A percentile compares a stretch with the other conserved stretches of the same genome.
Conservation (phyloP, 768 basidiomycete genomes). For the Pulveroboletus sp. region DNA sequence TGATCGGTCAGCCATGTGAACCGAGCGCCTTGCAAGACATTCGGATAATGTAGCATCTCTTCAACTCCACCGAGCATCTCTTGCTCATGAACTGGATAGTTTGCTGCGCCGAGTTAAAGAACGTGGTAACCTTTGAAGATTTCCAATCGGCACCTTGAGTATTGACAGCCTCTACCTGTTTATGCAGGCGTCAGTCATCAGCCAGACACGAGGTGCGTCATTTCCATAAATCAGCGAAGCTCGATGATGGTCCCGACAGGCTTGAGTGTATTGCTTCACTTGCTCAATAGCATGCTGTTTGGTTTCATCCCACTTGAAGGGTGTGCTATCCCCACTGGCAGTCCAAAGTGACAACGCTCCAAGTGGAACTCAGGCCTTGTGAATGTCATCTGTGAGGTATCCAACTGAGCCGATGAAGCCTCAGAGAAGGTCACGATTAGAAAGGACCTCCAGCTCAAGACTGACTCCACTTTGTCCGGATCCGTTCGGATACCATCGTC, state of each 20-base stretch:
- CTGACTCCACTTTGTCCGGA: conserved; percentile 39
- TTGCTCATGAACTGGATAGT: conserved; percentile 39
- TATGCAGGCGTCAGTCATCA: not conserved
- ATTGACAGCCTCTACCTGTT: not conserved
- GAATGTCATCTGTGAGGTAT: conserved; percentile 1
- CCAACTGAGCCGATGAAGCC: not conserved
- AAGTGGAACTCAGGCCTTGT: not conserved
- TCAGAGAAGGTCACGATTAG: not conserved
- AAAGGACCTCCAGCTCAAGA: conserved; percentile 15
- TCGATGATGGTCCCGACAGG: not conserved
- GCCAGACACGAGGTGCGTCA: not conserved
- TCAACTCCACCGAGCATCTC: conserved; percentile 38
- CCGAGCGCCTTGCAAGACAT: conserved; percentile 28
- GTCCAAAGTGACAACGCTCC: not conserved
- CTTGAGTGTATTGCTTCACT: not conserved
- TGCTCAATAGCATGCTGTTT: not conserved
- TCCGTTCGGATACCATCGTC: conserved; percentile 43
- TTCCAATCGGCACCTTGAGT: not conserved
- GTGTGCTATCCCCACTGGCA: not conserved
- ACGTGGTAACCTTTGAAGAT: not conserved
- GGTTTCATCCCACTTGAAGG: not conserved
- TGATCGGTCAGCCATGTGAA: conserved; percentile 34
- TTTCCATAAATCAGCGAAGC: not conserved
- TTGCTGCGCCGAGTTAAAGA: conserved; percentile 33
- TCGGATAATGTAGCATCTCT: conserved; percentile 27